Evolutionary conservation across 768 basidiomycete genomes (phyloP), one percentile per base, ranked within the genome.

Genomic region (Gautieria morchelliformis): DNA sequence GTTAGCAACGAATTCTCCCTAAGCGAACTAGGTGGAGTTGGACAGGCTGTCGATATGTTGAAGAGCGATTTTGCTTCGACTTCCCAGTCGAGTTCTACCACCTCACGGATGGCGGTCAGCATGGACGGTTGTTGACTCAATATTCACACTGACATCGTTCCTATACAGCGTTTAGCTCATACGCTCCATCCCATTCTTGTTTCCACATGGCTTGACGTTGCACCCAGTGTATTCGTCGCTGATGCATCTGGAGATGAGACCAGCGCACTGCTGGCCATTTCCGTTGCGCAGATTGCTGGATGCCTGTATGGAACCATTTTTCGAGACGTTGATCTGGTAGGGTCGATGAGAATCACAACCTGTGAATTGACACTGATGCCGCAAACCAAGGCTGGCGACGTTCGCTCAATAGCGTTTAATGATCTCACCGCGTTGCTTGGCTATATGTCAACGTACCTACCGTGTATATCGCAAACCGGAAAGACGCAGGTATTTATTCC

Each of bases 161-260:
- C 51, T 17, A 22, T 20, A 24, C 60, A 74, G 72, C 60, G 64
- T 67, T 73, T 96, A 27, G 81, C 87, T 57, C 77, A 78, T 53
- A 79, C 84, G 14, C 70, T 98, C n/a, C 82, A 93, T 63, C 77
- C 91, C 3, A 84, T 84, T 10, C 73, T 97, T 11, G 72, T 92
- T 2, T 84, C 91, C 20, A 84, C 88, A 1, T 90, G 92, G 70
- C 79, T 98, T 20, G 94, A 98, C 67, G 82, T 82, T 61, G 90
- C 91, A 4, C 90, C 94, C 1, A 66, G 79, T 14, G 88, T 87
- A 1, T 94, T 95, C 37, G 44, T 17, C 70, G 78, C 84, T 4
- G 71, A 71, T n/a, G 75, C 65, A 32, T 33, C 59, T 32, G 79
- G 83, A 2, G 68, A 79, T 12, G 83, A 84, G 58, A 77, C 76